Base-by-base conservation (phyloP, 2,329 filamentous ascomycete genomes). In the Colletotrichum lini region DNA sequence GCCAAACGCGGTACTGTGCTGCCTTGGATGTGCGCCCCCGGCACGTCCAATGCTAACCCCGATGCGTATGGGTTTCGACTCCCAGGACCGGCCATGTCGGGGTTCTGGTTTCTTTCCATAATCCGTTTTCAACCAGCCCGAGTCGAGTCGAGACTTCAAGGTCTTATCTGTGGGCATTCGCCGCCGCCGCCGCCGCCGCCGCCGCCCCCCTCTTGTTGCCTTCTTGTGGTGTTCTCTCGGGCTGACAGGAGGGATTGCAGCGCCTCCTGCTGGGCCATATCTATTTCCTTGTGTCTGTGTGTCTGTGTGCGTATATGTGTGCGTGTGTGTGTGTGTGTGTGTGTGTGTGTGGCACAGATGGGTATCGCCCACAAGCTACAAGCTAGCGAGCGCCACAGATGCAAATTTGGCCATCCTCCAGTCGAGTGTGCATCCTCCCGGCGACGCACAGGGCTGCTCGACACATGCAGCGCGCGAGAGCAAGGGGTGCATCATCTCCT, bases 381-480 rank as follows among this genome's bases (percentile, higher is more conserved):
- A 38, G 52, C 61, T 63, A 73, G 40, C n/a, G 38, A 53, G 40
- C 71, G 67, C 71, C 63, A 67, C 49, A 23, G 35, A 57, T 44
- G 67, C 53, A 67, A 9, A 61, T 60, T 45, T 56, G 57, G 57
- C 56, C 56, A 10, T 16, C 12, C 45, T 18, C 40, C 26, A 26
- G 26, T 26, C 26, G 26, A 26, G 26, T 26, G 26, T 23, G 12
- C 56, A 42, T 30, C n/a, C 53, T 49, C 42, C 35, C 18, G 47
- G 21, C 26, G 30, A 35, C 63, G 63, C 63, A 70, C 54, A 66
- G 45, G 62, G 54, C 67, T 50, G 13, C 62, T 40, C 44, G 21
- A 56, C 23, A 15, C 50, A 53, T 45, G 52, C 67, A 50, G 45
- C 42, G 13, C 42, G 13, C 42, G 47, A 50, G 18, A n/a, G 50